Conservation (phyloP, 176 grass and related monocot genomes). For the Tuctoria greenei region DNA sequence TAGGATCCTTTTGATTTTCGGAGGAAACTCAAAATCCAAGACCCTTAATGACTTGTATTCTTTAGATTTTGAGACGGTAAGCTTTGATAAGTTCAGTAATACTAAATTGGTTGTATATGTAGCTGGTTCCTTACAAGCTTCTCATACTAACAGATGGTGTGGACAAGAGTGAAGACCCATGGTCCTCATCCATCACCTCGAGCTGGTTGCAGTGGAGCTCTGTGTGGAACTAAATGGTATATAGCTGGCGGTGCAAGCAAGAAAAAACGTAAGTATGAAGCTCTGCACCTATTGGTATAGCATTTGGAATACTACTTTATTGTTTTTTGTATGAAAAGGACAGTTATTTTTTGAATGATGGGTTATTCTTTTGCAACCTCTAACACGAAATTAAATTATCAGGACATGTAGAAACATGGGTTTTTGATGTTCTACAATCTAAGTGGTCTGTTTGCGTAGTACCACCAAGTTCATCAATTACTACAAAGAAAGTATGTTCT, state of each 20-base stretch:
- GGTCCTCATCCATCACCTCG: constrained; percentile 79
- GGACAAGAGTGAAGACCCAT: constrained; percentile 82
- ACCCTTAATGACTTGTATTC: constrained; percentile 91
- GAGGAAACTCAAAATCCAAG: constrained; percentile 95
- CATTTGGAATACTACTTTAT: constrained; percentile 14
- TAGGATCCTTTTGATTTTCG: constrained; percentile 78
- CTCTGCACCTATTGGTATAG: constrained; percentile 21
- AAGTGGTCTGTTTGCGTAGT: constrained; percentile 71
- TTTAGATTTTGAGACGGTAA: constrained; percentile 97
- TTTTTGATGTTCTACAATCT: constrained; percentile 71
- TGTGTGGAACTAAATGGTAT: constrained; percentile 97
- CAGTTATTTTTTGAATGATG: constrained; percentile 1
- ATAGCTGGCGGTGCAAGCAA: constrained; percentile 93
- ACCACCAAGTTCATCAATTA: constrained; percentile 71
- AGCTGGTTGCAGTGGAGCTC: constrained; percentile 81
- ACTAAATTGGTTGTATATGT: neutral
- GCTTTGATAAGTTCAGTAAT: constrained; percentile 28
- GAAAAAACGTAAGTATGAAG: constrained; percentile 68
- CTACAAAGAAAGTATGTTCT: constrained; percentile 71
- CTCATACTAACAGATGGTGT: constrained; percentile 75
- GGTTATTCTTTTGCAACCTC: constrained; percentile 9
- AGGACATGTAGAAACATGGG: constrained; percentile 62
- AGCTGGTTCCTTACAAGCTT: neutral
- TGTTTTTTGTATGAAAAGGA: neutral
- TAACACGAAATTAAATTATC: constrained; percentile 34